Base-by-base conservation (phyloP, 306 rosid genomes). In the Hippophae rhamnoides region DNA sequence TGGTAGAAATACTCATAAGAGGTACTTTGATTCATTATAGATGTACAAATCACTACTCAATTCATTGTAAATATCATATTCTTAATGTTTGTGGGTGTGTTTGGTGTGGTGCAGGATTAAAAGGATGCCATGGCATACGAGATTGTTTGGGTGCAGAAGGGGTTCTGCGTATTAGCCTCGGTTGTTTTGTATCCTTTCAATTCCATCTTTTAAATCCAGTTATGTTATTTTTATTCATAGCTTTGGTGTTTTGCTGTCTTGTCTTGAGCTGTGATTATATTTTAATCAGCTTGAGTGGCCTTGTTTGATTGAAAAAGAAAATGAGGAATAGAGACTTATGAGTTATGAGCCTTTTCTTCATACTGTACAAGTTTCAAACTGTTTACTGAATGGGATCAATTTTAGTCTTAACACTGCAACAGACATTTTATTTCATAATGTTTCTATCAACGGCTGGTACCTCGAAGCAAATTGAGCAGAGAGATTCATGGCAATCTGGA, bases 161-260 rank as follows among this genome's bases (percentile, higher is more conserved):
- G 41, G 99, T 93, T 76, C 78, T 93, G 70, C 89, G 97, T 52
- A 90, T 93, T 65, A 93, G 95, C 90, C 72, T 93, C 72, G 97
- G 94, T 43, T 93, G 99, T 74, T 93, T 82, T 71, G 99, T 93
- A 93, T 93, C 97, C 94, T 82, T 79, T 49, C 66, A 65, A 54
- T 62, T 60, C 41, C 56, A 6, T 54, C 43, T 47, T 57, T 38
- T 8, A 69, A 61, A 45, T 26, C 26, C 14, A 27, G 10, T 58
- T 44, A 57, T 44, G 61, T 54, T 65, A n/a, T 50, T 26, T 59
- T 57, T 58, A 9, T 18, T 27, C 10, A 38, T 38, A 27, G 10
- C 7, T 52, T 25, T 44, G 43, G 40, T 43, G 14, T 31, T 13
- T 56, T 18, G 25, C 52, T 26, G 23, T 64, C 25, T 31, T 54